A percentile compares a stretch with the other conserved stretches of the same genome.
Evolutionary conservation across 2,329 filamentous ascomycete species (phyloP).

Genomic region (Rachicladosporium sp.): DNA sequence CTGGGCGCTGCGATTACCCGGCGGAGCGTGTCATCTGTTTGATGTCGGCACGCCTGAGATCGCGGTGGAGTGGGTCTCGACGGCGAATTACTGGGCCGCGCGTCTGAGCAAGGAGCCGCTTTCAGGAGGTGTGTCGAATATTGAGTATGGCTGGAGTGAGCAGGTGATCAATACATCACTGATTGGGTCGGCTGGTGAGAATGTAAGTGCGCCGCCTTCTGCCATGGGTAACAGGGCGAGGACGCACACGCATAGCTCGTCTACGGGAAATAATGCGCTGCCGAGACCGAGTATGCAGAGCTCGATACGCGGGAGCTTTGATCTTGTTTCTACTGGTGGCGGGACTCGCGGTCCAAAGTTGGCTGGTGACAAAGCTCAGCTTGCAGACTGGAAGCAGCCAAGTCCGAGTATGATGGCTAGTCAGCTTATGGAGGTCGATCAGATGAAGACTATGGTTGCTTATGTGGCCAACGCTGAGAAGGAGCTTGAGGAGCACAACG

Average conservation of each 20-base stretch:
- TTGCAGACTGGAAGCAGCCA: constrained; percentile 82
- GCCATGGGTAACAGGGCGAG: constrained; percentile 9
- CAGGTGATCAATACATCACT: constrained; percentile 50
- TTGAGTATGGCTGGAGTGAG: constrained; percentile 96
- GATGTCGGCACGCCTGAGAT: constrained; percentile 93
- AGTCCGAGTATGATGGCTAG: constrained; percentile 83
- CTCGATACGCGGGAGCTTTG: constrained; percentile 48
- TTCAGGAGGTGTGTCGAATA: constrained; percentile 84
- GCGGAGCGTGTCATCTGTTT: constrained; percentile 93
- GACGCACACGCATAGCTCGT: constrained; percentile 15
- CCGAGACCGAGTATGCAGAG: constrained; percentile 24
- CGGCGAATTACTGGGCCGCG: constrained; percentile 96
- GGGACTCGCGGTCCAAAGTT: constrained; percentile 48
- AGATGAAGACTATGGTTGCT: constrained; percentile 58
- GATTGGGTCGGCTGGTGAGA: constrained; percentile 2
- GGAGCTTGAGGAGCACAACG: constrained; percentile 78
- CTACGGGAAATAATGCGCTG: constrained; percentile 8
- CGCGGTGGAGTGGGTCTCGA: constrained; percentile 83
- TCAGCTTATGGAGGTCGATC: constrained; percentile 64
- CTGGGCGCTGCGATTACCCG: constrained; percentile 85
- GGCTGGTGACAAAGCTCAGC: constrained; percentile 70
- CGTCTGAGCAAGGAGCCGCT: constrained; percentile 87
- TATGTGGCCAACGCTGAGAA: constrained; percentile 81
- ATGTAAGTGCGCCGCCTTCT: constrained; percentile 16
- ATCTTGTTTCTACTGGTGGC: constrained; percentile 34